phyloP scores from a whole-genome alignment of 352 stramenopile genomes.

The Discostella stelligera region DNA sequence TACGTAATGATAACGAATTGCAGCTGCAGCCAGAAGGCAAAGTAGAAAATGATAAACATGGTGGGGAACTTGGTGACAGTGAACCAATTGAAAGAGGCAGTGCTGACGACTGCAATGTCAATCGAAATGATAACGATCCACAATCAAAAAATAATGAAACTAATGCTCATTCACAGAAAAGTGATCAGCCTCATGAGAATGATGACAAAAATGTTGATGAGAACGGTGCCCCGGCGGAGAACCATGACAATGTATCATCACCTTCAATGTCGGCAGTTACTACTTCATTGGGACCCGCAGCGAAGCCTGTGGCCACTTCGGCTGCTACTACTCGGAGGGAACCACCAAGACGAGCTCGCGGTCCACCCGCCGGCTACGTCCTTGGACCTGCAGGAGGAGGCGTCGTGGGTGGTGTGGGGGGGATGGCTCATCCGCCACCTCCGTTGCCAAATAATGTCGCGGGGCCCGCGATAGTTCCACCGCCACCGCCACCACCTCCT shows the following conservation, averaged over 20 bases:
- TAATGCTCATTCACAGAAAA: conserved; percentile 36
- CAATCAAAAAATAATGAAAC: conserved; percentile 26
- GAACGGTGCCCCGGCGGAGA: background rate
- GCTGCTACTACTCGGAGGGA: conserved; percentile 34
- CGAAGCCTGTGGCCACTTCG: conserved; percentile 8
- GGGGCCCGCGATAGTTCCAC: conserved; percentile 4
- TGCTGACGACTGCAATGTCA: background rate
- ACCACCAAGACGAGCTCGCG: conserved; percentile 43
- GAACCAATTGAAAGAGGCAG: too few relatives aligned
- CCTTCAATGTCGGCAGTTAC: background rate
- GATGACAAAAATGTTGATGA: conserved; percentile 9
- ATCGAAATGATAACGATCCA: conserved; percentile 17
- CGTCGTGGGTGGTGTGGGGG: background rate
- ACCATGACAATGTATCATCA: conserved; percentile 8
- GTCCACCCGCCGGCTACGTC: conserved; percentile 67
- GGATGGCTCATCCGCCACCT: background rate
- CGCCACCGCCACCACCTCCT: conserved; percentile 15
- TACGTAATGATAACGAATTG: conserved; percentile 2
- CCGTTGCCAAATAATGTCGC: background rate
- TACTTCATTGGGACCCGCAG: background rate
- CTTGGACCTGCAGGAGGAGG: conserved; percentile 65
- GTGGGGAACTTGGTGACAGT: background rate
- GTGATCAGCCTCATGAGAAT: conserved; percentile 7
- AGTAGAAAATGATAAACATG: conserved; percentile 9
- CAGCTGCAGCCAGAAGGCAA: conserved; percentile 1